Conservation (phyloP, 495 filamentous ascomycete genomes). For the Saxispiralis lemnorum region DNA sequence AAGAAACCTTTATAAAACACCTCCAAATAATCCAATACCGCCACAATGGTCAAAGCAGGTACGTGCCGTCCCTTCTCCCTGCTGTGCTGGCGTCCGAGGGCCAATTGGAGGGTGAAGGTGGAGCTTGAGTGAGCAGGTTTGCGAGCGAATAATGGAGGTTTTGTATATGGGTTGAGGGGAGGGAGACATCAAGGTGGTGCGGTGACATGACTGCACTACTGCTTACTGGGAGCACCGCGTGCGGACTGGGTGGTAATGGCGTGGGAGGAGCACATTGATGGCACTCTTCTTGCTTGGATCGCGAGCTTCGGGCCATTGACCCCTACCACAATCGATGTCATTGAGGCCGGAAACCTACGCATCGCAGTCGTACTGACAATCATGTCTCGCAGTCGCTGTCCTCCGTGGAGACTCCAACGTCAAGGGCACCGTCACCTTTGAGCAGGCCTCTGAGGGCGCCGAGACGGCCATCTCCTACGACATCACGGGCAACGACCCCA, state of each 20-base stretch:
- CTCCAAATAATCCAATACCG: constrained; percentile 16
- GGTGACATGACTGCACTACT: no score
- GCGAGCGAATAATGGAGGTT: neutral
- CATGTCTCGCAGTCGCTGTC: constrained; percentile 54
- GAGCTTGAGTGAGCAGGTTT: constrained; percentile 12
- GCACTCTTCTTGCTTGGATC: no score
- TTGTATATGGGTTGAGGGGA: no score
- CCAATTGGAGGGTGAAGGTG: neutral
- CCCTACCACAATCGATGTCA: no score
- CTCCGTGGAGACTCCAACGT: constrained; percentile 93
- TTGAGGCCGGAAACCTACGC: no score
- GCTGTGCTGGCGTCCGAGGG: neutral
- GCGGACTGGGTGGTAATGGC: no score
- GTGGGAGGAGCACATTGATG: no score
- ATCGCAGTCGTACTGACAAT: neutral
- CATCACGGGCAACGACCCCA: constrained; percentile 81
- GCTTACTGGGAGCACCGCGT: no score
- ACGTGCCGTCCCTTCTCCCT: constrained; percentile 27
- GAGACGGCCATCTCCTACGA: constrained; percentile 81
- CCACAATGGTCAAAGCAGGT: constrained; percentile 95
- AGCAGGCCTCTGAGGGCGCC: constrained; percentile 63
- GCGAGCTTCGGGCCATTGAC: no score
- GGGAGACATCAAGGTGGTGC: neutral
- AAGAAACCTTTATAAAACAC: neutral
- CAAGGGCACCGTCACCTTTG: constrained; percentile 80